phyloP scores from a whole-genome alignment of 495 filamentous ascomycete genomes.

The Podospora australis region DNA sequence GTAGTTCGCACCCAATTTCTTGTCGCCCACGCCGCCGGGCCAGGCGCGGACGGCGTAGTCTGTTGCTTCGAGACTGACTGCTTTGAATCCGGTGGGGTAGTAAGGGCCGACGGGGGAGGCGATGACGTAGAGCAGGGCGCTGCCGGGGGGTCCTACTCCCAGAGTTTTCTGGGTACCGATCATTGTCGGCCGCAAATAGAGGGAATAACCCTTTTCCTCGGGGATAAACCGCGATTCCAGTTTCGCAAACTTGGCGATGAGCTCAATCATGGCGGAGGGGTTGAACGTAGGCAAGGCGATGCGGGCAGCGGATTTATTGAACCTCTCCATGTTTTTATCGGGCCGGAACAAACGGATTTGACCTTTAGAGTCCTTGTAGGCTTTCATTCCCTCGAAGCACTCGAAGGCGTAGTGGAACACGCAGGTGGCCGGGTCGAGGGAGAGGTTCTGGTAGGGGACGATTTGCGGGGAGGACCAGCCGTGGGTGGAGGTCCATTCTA shows the following conservation, averaged over 20 bases:
- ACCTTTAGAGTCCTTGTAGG: conserved; percentile 75
- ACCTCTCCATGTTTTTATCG: conserved; percentile 87
- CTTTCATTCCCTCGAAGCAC: conserved; percentile 98
- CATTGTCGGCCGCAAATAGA: conserved; percentile 93
- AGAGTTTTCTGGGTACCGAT: conserved; percentile 94
- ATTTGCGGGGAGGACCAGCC: conserved; percentile 76
- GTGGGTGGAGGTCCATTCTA: conserved; percentile 81
- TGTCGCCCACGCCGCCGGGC: conserved; percentile 94
- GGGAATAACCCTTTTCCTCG: conserved; percentile 71
- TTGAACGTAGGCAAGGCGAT: conserved; percentile 88
- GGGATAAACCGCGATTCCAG: conserved; percentile 88
- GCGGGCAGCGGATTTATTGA: conserved; percentile 82
- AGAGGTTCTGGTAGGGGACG: conserved; percentile 91
- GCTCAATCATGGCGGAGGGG: conserved; percentile 60
- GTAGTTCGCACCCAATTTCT: conserved; percentile 98
- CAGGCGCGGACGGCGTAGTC: conserved; percentile 93
- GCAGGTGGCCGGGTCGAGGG: conserved; percentile 90
- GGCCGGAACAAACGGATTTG: conserved; percentile 85
- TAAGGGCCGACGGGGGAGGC: conserved; percentile 96
- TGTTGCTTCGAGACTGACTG: conserved; percentile 86
- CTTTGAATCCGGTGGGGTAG: conserved; percentile 97
- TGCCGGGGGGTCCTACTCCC: conserved; percentile 84
- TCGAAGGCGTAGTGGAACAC: conserved; percentile 98
- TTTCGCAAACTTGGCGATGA: conserved; percentile 72
- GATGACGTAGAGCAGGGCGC: conserved; percentile 87